Percentiles rank a stretch among this genome's conserved stretches.
Evolutionary conservation across 441 rosid species (phyloP).

Genomic region (Francoa sonchifolia): DNA sequence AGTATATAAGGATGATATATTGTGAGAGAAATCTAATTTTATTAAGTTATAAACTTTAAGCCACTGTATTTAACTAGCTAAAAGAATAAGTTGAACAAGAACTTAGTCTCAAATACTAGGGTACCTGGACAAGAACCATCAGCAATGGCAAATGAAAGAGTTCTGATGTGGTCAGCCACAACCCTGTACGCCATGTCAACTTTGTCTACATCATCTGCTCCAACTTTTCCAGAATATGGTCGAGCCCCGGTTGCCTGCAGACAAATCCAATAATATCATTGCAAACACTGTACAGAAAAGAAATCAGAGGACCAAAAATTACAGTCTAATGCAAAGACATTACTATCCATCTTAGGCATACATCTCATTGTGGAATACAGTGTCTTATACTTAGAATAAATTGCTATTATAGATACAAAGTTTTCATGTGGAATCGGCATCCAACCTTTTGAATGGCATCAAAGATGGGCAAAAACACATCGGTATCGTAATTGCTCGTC

Average conservation of each 20-base stretch:
- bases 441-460: conserved; percentile 78
- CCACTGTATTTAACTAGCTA: too few species aligned
- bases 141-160: conserved; percentile 90
- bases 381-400: too few species aligned
- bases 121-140: conserved; percentile 99
- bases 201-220: conserved; percentile 62
- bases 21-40: too few species aligned
- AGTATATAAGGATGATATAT: too few species aligned
- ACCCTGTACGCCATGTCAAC: conserved; percentile 99
- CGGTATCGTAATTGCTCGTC: conserved; percentile 99
- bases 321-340: too few species aligned
- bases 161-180: conserved; percentile 94
- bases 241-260: conserved; percentile 71
- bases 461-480: conserved; percentile 86
- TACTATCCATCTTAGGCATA: conserved; percentile 4
- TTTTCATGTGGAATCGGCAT: not conserved
- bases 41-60: too few species aligned
- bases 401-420: too few species aligned
- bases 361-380: too few species aligned
- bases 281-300: not conserved
- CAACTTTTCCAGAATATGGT: conserved; percentile 90
- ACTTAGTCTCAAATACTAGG: conserved; percentile 1
- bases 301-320: too few species aligned
- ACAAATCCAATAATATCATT: not conserved
- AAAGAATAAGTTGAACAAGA: not conserved